Base-by-base conservation (phyloP, 345 rosid species). In the Citrus australasica region DNA sequence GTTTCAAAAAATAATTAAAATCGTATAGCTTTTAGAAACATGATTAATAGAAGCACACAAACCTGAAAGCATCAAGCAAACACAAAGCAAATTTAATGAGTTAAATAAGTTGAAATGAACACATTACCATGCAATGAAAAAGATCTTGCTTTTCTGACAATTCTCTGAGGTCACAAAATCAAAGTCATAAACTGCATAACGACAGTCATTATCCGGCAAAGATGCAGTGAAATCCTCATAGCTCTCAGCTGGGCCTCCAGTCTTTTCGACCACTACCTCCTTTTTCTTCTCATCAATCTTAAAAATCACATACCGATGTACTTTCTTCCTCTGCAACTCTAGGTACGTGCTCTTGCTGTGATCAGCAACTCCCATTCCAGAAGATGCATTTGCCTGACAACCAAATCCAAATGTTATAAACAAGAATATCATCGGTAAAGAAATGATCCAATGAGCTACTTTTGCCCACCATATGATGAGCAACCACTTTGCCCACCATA, bases 121-220 rank as follows among this genome's bases (percentile, higher is more conserved):
- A 62, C 51, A 77, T 68, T 68, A 90, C 94, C 92, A 90, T 2
- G 94, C 92, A n/a, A 90, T 78, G 86, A 90, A 90, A 80, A 90
- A 80, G 70, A 90, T 90, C 87, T 82, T 87, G 87, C 92, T 88
- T 82, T 88, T 90, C 81, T 86, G 92, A 77, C 88, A 83, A 67
- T 90, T 90, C 80, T 90, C 92, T 1, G 86, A 81, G 28, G 92
- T 90, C 24, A 90, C 90, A 63, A 79, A 90, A 77, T 90, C 93
- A 58, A 85, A 90, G 79, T 90, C 93, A 73, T 87, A 90, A 63
- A 90, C 81, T 32, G 92, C 93, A 80, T 85, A 90, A 78, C 94
- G 85, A 78, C 94, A 90, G 75, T 90, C 94, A 40, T 85, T 82
- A 75, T 89, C 94, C 0, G 93, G 92, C 79, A 90, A 84, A 61